These are phyloP conservation scores for Globisporangium spiculum DNA, from an alignment of 352 stramenopile species.

Conservation along the genomic window DNA sequence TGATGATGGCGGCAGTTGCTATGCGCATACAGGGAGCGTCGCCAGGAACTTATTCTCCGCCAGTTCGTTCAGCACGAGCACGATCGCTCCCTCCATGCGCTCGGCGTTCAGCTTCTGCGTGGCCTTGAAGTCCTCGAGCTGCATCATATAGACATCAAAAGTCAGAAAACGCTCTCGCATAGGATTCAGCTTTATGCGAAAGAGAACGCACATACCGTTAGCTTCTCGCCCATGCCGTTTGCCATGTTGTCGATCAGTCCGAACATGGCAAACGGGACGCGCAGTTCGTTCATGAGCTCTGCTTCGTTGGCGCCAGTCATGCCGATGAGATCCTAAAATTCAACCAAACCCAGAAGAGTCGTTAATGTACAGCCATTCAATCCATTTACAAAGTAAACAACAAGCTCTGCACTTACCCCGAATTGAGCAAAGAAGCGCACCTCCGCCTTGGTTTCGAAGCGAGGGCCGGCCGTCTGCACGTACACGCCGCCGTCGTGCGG, in stretches of 20 bases:
- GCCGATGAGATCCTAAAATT: conserved; percentile 66
- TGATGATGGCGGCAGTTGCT: neutral
- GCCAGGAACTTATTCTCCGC: conserved; percentile 28
- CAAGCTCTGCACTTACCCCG: conserved; percentile 26
- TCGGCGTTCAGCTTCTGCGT: conserved; percentile 73
- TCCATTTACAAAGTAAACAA: neutral
- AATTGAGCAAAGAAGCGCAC: conserved; percentile 88
- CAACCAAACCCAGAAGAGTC: neutral
- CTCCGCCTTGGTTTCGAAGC: conserved; percentile 90
- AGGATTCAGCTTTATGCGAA: neutral
- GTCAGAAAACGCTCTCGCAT: neutral
- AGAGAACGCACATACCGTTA: conserved; percentile 47
- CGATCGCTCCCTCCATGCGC: conserved; percentile 64
- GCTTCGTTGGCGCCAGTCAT: conserved; percentile 90
- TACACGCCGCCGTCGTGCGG: conserved; percentile 80
- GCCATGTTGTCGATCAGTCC: conserved; percentile 88
- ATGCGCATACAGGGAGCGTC: conserved; percentile 20
- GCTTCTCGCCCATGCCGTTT: conserved; percentile 77
- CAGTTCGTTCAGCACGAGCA: conserved; percentile 56
- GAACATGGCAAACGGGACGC: conserved; percentile 83
- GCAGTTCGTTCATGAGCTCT: conserved; percentile 81
- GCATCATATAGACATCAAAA: neutral
- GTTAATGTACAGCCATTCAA: neutral
- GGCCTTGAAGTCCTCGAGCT: conserved; percentile 72
- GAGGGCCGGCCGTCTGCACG: conserved; percentile 79